Conservation (phyloP, 2,329 filamentous ascomycete species). For the Diaporthe capsici region DNA sequence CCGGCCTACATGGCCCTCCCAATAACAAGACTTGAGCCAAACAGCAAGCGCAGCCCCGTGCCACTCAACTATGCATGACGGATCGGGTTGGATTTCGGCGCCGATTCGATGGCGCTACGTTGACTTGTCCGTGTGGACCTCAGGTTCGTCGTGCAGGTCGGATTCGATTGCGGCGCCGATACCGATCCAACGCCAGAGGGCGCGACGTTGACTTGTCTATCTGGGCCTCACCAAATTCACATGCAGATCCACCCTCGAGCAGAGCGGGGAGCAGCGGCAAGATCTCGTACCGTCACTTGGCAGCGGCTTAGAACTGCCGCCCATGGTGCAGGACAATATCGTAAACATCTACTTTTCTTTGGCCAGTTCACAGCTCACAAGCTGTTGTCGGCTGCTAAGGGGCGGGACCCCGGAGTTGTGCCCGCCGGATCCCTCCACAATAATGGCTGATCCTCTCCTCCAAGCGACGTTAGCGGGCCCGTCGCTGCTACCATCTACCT, state of each 20-base stretch:
- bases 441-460: conserved; percentile 6
- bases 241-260: not conserved
- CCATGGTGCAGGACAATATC: not conserved
- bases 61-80: not conserved
- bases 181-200: no score
- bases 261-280: not conserved
- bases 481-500: not conserved
- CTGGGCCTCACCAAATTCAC: not conserved
- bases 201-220: not conserved
- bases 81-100: not conserved
- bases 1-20: conserved; percentile 4
- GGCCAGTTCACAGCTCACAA: not conserved
- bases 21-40: conserved; percentile 17
- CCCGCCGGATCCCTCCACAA: not conserved
- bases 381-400: not conserved
- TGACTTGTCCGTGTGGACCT: not conserved
- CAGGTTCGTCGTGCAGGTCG: not conserved
- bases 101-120: not conserved
- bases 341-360: not conserved
- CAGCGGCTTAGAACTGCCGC: not conserved
- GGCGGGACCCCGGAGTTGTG: not conserved
- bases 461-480: not conserved
- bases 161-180: not conserved
- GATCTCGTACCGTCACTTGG: conserved; percentile 8
- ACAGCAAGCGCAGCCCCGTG: not conserved